Evolutionary conservation across 163 green algal genomes (phyloP).

Genomic region (Scenedesmus sp.): DNA sequence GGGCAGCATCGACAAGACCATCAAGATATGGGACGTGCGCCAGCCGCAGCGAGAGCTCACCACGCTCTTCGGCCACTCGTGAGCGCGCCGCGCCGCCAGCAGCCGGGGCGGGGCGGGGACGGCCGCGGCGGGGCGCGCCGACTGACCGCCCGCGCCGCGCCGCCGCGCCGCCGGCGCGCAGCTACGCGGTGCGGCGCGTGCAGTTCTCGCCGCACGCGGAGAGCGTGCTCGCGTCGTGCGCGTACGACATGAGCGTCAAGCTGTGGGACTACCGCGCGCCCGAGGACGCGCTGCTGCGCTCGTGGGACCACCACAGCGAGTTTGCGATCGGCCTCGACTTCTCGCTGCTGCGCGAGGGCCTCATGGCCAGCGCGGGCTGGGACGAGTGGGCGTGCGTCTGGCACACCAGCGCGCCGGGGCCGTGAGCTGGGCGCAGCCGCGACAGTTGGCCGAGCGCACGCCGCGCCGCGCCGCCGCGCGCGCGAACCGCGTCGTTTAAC

Average conservation of each 20-base stretch:
- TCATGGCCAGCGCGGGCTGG: slow-evolving; percentile 87
- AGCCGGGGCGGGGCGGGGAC: neutral
- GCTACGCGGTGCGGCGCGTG: slow-evolving; percentile 92
- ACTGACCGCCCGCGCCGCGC: no score
- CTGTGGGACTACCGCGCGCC: slow-evolving; percentile 82
- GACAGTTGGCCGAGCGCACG: no score
- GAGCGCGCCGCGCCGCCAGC: slow-evolving; percentile 27
- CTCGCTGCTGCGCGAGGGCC: slow-evolving; percentile 80
- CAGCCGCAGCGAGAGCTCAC: slow-evolving; percentile 62
- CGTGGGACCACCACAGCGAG: slow-evolving; percentile 96
- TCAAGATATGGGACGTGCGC: slow-evolving; percentile 89
- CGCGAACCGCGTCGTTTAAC: no score
- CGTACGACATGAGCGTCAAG: slow-evolving; percentile 97
- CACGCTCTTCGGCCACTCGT: slow-evolving; percentile 73
- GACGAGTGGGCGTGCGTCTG: slow-evolving; percentile 78
- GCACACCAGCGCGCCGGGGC: no score
- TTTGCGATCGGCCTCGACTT: slow-evolving; percentile 97
- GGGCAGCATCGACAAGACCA: slow-evolving; percentile 93
- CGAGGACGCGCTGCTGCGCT: slow-evolving; percentile 53
- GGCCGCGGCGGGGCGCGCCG: no score
- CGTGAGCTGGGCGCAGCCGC: no score
- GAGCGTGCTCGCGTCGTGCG: slow-evolving; percentile 81
- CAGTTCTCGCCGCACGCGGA: slow-evolving; percentile 88
- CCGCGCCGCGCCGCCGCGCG: no score
- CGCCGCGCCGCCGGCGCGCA: no score